Evolutionary conservation across 2,329 filamentous ascomycete genomes (phyloP).

Genomic region (Aspergillus sojae): DNA sequence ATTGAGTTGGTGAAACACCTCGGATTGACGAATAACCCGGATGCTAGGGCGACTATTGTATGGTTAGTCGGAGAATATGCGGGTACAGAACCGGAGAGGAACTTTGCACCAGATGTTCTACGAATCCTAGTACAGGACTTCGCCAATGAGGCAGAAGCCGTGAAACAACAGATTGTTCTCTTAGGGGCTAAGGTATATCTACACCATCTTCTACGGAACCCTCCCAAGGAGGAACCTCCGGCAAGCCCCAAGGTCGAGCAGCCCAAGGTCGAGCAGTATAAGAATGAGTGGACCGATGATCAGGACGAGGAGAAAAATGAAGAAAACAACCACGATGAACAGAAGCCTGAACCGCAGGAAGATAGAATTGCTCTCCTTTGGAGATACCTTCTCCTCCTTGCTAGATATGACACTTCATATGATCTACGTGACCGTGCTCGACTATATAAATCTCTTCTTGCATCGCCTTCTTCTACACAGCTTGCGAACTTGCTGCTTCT

Average conservation of each 20-base stretch:
- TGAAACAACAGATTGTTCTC: conserved; percentile 88
- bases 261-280: conserved; percentile 29
- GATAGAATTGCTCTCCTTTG: conserved; percentile 77
- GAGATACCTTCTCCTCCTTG: conserved; percentile 80
- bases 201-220: conserved; percentile 70
- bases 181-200: conserved; percentile 96
- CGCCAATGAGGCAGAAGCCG: conserved; percentile 77
- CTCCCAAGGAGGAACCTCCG: conserved; percentile 25
- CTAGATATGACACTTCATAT: conserved; percentile 91
- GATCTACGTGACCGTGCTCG: conserved; percentile 90
- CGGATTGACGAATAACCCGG: conserved; percentile 82
- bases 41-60: conserved; percentile 90
- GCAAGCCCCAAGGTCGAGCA: conserved; percentile 27
- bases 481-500: conserved; percentile 87
- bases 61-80: conserved; percentile 97
- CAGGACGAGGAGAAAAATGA: conserved; percentile 26
- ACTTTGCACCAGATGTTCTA: conserved; percentile 89
- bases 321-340: conserved; percentile 35
- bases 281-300: conserved; percentile 37
- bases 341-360: conserved; percentile 33
- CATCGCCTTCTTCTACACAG: conserved; percentile 73
- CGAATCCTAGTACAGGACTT: conserved; percentile 87
- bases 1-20: conserved; percentile 87
- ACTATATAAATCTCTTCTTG: conserved; percentile 82
- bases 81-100: conserved; percentile 75